Evolutionary conservation across 2,329 filamentous ascomycete genomes (phyloP).

Genomic region (Dactylonectria macrodidyma): DNA sequence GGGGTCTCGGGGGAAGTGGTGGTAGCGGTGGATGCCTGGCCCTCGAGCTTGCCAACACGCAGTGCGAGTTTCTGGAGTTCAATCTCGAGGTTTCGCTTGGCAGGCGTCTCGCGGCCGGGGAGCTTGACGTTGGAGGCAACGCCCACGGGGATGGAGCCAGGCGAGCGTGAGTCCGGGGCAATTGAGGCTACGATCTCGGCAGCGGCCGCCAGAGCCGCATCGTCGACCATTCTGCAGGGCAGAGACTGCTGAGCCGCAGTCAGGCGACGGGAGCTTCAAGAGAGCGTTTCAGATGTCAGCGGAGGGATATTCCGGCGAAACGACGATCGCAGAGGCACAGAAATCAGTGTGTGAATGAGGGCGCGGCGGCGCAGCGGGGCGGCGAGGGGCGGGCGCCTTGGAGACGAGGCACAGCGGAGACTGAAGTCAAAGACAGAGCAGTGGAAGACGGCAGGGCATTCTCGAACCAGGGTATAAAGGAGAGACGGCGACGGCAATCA

Average conservation of each 20-base stretch:
- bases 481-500: slow-evolving; percentile 9
- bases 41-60: slow-evolving; percentile 87
- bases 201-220: slow-evolving; percentile 68
- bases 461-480: slow-evolving; percentile 25
- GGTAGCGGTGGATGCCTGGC: slow-evolving; percentile 75
- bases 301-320: slow-evolving; percentile 5
- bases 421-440: slow-evolving; percentile 22
- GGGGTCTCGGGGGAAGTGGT: slow-evolving; percentile 84
- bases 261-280: slow-evolving; percentile 37
- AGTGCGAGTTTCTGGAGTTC: slow-evolving; percentile 85
- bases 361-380: not conserved
- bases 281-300: slow-evolving; percentile 24
- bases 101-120: slow-evolving; percentile 81
- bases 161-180: slow-evolving; percentile 60
- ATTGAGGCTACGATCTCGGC: slow-evolving; percentile 69
- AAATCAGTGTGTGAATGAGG: slow-evolving; percentile 7
- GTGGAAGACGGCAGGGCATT: slow-evolving; percentile 24
- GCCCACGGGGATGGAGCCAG: slow-evolving; percentile 57
- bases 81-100: slow-evolving; percentile 84
- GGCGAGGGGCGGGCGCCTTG: slow-evolving; percentile 16
- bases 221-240: slow-evolving; percentile 64
- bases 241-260: slow-evolving; percentile 49
- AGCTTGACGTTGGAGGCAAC: slow-evolving; percentile 73
- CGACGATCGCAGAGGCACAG: slow-evolving; percentile 5
- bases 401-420: slow-evolving; percentile 16